Conservation (phyloP, 108 stramenopile species). For the Bacterosira constricta region DNA sequence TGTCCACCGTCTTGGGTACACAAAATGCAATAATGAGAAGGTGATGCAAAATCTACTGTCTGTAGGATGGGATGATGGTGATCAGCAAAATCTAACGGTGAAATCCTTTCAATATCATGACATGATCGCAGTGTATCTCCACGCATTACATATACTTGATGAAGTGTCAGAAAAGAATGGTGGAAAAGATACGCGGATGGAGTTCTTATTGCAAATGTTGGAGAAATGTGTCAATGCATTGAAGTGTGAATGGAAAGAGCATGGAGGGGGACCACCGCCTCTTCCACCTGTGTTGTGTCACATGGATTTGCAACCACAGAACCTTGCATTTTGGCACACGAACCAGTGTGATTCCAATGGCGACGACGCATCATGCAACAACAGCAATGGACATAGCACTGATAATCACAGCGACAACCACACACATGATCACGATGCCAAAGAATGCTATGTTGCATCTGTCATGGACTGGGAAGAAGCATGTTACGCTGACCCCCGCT, state of each 20-base stretch:
- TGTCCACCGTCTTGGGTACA: not conserved
- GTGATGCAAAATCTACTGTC: not conserved
- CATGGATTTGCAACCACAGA: constrained; percentile 90
- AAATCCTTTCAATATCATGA: constrained; percentile 44
- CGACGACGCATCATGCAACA: not conserved
- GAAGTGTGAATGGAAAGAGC: constrained; percentile 25
- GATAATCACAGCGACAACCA: not conserved
- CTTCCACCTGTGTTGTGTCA: constrained; percentile 69
- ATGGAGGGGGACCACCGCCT: constrained; percentile 10
- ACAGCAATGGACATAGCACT: not conserved
- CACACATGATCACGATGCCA: not conserved
- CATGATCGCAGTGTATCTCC: constrained; percentile 27
- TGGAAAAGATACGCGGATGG: constrained; percentile 14
- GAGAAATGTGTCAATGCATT: constrained; percentile 14
- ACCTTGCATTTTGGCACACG: constrained; percentile 58
- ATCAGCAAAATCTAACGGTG: not conserved
- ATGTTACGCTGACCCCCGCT: constrained; percentile 78
- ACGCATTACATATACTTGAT: constrained; percentile 19
- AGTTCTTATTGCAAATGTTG: constrained; percentile 17
- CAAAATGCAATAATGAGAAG: not conserved
- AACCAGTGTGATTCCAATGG: no score
- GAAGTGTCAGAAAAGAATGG: not conserved
- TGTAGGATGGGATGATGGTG: not conserved
- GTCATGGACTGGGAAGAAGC: constrained; percentile 92
- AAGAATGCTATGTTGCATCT: constrained; percentile 47